Conservation (phyloP, 2,329 filamentous ascomycete genomes). For the Epichloe typhina region DNA sequence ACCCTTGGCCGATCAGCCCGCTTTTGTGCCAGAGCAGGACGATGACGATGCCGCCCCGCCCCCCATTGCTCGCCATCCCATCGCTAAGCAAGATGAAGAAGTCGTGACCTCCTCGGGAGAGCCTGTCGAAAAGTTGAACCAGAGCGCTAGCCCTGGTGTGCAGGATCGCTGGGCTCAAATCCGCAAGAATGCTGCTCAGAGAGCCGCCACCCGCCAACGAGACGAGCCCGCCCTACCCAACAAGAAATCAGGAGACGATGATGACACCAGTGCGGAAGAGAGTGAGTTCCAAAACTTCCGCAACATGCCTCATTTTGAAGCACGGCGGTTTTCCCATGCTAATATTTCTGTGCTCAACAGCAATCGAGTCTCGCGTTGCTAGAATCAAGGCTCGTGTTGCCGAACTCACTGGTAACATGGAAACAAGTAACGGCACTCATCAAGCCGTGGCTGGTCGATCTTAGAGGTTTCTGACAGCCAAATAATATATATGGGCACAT, state of each 20-base stretch:
- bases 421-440: conserved; percentile 32
- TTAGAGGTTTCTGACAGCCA: conserved; percentile 8
- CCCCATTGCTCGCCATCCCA: conserved; percentile 35
- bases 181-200: conserved; percentile 80
- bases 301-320: neutral
- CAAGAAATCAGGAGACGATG: conserved; percentile 52
- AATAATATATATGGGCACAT: neutral
- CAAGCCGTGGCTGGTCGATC: conserved; percentile 10
- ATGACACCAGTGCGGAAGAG: conserved; percentile 91
- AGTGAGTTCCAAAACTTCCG: conserved; percentile 44
- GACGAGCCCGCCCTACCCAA: conserved; percentile 51
- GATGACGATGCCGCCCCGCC: conserved; percentile 37
- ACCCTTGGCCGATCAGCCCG: conserved; percentile 73
- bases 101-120: conserved; percentile 10
- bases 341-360: conserved; percentile 30
- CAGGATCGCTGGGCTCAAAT: conserved; percentile 92
- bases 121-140: conserved; percentile 21
- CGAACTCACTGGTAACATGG: conserved; percentile 79
- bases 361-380: conserved; percentile 90
- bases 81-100: neutral
- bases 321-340: conserved; percentile 7
- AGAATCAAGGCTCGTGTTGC: conserved; percentile 96
- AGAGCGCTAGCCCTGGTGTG: conserved; percentile 21
- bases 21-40: conserved; percentile 55
- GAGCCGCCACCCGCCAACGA: conserved; percentile 51